Evolutionary conservation across 1,284 basidiomycete species (phyloP).

Genomic region (Ustilago lituana): DNA sequence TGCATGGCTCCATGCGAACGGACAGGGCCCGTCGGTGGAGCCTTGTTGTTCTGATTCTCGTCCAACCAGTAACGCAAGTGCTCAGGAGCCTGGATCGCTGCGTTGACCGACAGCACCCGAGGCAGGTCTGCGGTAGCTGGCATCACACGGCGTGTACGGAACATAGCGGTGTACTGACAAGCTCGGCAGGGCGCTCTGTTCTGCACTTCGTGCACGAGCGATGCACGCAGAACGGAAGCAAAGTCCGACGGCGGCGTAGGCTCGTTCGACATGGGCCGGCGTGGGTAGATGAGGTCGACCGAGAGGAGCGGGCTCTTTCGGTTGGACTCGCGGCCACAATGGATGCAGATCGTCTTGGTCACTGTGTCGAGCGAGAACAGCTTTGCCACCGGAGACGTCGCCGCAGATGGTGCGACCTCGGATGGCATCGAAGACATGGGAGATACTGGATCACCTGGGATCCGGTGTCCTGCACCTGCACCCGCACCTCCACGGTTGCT

Average conservation of each 20-base stretch:
- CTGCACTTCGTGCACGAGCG: constrained; percentile 81
- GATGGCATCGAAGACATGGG: constrained; percentile 9
- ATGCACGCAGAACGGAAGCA: constrained; percentile 77
- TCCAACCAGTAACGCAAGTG: constrained; percentile 82
- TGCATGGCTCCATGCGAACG: neutral
- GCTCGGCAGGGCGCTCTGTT: constrained; percentile 86
- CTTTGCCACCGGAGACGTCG: constrained; percentile 18
- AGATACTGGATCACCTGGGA: constrained; percentile 9
- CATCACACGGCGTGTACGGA: constrained; percentile 77
- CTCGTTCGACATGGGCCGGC: constrained; percentile 74
- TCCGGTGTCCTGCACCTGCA: constrained; percentile 10
- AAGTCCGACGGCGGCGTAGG: constrained; percentile 73
- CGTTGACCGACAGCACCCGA: constrained; percentile 86
- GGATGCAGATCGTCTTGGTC: constrained; percentile 74
- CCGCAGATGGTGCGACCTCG: constrained; percentile 3
- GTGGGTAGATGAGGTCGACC: constrained; percentile 87
- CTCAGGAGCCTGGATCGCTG: constrained; percentile 81
- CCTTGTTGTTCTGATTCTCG: constrained; percentile 46
- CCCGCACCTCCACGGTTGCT: constrained; percentile 28
- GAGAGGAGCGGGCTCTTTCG: constrained; percentile 53
- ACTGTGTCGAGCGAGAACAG: constrained; percentile 42
- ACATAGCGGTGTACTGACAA: constrained; percentile 70
- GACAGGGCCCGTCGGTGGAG: constrained; percentile 3
- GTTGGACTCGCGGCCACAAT: constrained; percentile 78
- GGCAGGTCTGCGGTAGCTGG: constrained; percentile 73